Base-by-base conservation (phyloP, 495 filamentous ascomycete genomes). In the Wilcoxina mikolae region DNA sequence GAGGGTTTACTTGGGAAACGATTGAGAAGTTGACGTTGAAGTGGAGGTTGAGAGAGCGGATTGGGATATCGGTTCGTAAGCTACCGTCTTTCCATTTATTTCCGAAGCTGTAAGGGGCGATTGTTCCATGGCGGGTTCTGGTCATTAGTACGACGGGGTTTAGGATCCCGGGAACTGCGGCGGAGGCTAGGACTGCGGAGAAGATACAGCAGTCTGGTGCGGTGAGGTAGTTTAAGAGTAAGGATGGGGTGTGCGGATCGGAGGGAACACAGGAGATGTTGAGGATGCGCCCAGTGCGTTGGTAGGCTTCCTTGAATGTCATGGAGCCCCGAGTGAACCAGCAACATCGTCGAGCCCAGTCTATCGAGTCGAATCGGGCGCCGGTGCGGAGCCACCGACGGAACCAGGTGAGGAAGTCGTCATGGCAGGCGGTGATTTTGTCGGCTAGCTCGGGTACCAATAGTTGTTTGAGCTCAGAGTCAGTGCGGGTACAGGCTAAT, bases 31-130 rank as follows among this genome's bases (percentile, higher is more conserved):
- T 94, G 61, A 96, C 93, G 67, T 95, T 95, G 76, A 96, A 96
- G 67, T 95, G 86, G 0, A 91, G 73, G 62, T 96, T 96, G 39
- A 98, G 72, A 4, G 88, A 81, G 68, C 87, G 90, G 65, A 96
- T 79, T 0, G 91, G 91, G 53, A 98, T 95, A 65, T 98, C 91
- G 1, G 91, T 98, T 11, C 90, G 80, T 33, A 98, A 70, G 55
- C 79, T 85, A 49, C 93, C 91, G 64, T 98, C 91, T 68, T 96
- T 96, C 93, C 93, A 98, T 70, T 94, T 95, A 69, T 94, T 85
- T 0, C 88, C 90, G 63, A 95, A 95, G 2, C 82, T 86, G 66
- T 94, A 96, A 0, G 90, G 90, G 0, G 73, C 74, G 1, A 96
- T 74, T 1, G 72, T 79, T 1, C 88, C 88, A 52, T 83, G 74